Base-by-base conservation (phyloP, 306 rosid genomes). In the Cicer cuneatum region DNA sequence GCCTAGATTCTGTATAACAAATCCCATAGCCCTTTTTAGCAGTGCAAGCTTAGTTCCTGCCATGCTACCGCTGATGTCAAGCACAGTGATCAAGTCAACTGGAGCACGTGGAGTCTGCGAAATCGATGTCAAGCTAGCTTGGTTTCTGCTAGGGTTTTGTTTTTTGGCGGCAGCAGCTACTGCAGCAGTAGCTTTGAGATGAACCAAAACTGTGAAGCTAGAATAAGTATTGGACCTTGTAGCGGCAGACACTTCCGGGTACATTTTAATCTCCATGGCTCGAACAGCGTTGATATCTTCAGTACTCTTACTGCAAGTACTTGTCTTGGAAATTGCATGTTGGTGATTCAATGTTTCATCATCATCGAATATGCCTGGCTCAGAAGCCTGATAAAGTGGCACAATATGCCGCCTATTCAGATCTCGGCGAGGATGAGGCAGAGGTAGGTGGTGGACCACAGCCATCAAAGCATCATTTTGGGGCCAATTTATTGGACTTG, bases 31-130 rank as follows among this genome's bases (percentile, higher is more conserved):
- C 80, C 99, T 86, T 82, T 94, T 94, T 4, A 94, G 83, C 69
- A 94, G 87, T 11, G 99, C 99, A 43, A 94, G 93, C 82, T 94
- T 94, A 42, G 99, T 94, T 66, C 99, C 99, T 18, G 97, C 97
- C 99, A 94, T 94, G 86, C 99, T 94, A 52, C 99, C 97, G 16
- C 99, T 94, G 71, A 87, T 75, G 73, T 94, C 99, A 13, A 94
- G 99, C 79, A 94, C 99, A 0, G 99, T 94, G 81, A 94, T 97
- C 37, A 94, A 86, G 85, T 94, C 99, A n/a, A 94, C 95, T 5
- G 97, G 93, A 49, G 97, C 95, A 61, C 97, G 93, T 1, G 81
- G 85, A 59, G 88, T 79, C 42, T 80, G 93, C 56, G 89, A 88
- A 81, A 88, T 84, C 66, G 76, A 87, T 1, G 86, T 66, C 79